Conservation (phyloP, 805 yeast species). For the Suhomyces kilbournensis region DNA sequence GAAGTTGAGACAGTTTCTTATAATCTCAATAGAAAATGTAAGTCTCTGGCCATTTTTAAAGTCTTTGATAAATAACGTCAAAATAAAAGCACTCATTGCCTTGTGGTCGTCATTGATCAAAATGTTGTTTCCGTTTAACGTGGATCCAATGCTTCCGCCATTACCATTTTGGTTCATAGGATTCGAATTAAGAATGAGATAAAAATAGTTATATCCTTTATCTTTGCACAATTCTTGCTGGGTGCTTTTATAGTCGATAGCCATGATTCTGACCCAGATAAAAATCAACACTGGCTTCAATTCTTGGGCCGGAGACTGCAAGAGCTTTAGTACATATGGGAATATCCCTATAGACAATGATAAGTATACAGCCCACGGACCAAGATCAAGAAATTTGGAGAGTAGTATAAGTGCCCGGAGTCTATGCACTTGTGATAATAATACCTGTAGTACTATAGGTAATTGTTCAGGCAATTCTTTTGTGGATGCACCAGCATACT, state of each 20-base stretch:
- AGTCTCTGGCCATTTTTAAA: slow-evolving; percentile 76
- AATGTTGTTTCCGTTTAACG: slow-evolving; percentile 16
- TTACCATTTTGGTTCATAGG: slow-evolving; percentile 29
- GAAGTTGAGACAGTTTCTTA: slow-evolving; percentile 63
- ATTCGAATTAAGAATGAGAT: slow-evolving; percentile 62
- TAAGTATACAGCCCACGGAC: slow-evolving; percentile 96
- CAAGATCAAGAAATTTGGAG: slow-evolving; percentile 84
- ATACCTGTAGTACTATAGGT: slow-evolving; percentile 89
- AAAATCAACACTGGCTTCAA: slow-evolving; percentile 90
- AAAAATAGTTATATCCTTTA: slow-evolving; percentile 83
- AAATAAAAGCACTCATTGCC: slow-evolving; percentile 92
- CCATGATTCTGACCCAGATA: slow-evolving; percentile 97
- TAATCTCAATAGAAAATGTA: slow-evolving; percentile 71
- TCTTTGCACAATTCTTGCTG: slow-evolving; percentile 92
- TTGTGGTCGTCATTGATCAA: slow-evolving; percentile 75
- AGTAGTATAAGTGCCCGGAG: slow-evolving; percentile 81
- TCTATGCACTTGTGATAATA: slow-evolving; percentile 91
- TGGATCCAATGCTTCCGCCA: slow-evolving; percentile 29
- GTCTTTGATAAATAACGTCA: slow-evolving; percentile 80
- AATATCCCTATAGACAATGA: slow-evolving; percentile 93
- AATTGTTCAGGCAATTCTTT: slow-evolving; percentile 91
- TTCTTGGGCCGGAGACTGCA: slow-evolving; percentile 95
- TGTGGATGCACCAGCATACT: slow-evolving; percentile 76
- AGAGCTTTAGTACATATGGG: slow-evolving; percentile 84
- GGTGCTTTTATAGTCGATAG: slow-evolving; percentile 85